Percentiles rank a stretch among this genome's conserved stretches.
phyloP scores from a whole-genome alignment of 768 basidiomycete species.

The Fibroporia radiculosa region DNA sequence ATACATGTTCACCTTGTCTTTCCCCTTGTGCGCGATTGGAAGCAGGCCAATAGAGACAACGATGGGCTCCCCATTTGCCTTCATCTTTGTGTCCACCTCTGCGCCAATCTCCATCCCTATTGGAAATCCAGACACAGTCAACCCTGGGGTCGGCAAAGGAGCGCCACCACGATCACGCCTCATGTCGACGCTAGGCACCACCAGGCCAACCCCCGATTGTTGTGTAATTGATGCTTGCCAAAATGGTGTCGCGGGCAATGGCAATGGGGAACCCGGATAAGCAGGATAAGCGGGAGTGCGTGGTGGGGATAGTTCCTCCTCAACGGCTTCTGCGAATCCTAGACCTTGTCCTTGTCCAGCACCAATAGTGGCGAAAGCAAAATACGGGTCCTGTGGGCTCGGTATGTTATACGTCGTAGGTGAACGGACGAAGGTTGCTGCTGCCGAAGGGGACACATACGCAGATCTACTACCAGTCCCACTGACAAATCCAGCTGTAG shows the following conservation, averaged over 20 bases:
- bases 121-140: conserved; percentile 30
- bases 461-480: conserved; percentile 6
- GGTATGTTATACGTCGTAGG: conserved; percentile 47
- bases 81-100: conserved; percentile 3
- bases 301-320: conserved; percentile 21
- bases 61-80: conserved; percentile 44
- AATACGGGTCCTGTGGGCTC: conserved; percentile 16
- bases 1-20: conserved; percentile 20
- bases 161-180: conserved; percentile 46
- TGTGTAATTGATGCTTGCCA: conserved; percentile 49
- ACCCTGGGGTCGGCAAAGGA: conserved; percentile 53
- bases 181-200: conserved; percentile 59
- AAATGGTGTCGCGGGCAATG: conserved; percentile 40
- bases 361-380: conserved; percentile 21
- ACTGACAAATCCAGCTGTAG: conserved; percentile 3
- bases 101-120: conserved; percentile 26
- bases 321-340: conserved; percentile 9
- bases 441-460: conserved; percentile 28
- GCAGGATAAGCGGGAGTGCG: conserved; percentile 49
- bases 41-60: conserved; percentile 62
- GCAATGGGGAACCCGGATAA: conserved; percentile 59
- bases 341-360: neutral
- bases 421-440: conserved; percentile 28
- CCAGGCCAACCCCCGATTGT: conserved; percentile 36
- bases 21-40: conserved; percentile 12